A percentile compares a stretch with the other conserved stretches of the same genome.
Evolutionary conservation across 495 filamentous ascomycete species (phyloP).

Genomic region (Pyrenula aspistea): DNA sequence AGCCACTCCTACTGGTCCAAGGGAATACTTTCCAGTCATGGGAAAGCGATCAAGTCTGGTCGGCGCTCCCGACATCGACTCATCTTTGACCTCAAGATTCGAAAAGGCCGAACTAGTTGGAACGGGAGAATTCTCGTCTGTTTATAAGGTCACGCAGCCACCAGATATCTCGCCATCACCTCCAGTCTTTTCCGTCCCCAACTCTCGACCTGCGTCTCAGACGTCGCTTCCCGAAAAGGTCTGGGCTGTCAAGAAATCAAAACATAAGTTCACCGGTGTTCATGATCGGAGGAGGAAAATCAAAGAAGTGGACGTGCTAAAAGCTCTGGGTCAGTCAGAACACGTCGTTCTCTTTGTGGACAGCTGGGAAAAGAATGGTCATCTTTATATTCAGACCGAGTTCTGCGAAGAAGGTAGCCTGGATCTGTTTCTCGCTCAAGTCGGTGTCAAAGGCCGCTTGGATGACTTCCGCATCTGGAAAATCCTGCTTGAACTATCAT

Average conservation of each 20-base stretch:
- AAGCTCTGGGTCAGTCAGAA: constrained; percentile 57
- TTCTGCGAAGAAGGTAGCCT: constrained; percentile 89
- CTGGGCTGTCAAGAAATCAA: constrained; percentile 89
- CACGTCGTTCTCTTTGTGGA: constrained; percentile 73
- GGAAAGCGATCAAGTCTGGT: constrained; percentile 37
- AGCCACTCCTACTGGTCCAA: constrained; percentile 68
- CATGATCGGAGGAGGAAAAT: constrained; percentile 68
- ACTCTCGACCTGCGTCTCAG: constrained; percentile 25
- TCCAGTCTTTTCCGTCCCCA: constrained; percentile 30
- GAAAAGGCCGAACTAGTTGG: constrained; percentile 64
- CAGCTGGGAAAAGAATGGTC: constrained; percentile 69
- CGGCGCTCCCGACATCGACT: constrained; percentile 55
- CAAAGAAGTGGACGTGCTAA: constrained; percentile 67
- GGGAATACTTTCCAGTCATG: constrained; percentile 42
- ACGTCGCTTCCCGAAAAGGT: constrained; percentile 39
- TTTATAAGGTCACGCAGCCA: constrained; percentile 63
- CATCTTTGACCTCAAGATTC: constrained; percentile 57
- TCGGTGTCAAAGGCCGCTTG: constrained; percentile 70
- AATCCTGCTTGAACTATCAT: constrained; percentile 69
- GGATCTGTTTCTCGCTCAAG: constrained; percentile 64
- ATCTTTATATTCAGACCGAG: constrained; percentile 94
- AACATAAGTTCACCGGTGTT: constrained; percentile 58
- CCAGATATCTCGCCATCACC: constrained; percentile 24
- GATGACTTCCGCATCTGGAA: constrained; percentile 99
- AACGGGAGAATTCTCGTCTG: constrained; percentile 83